Evolutionary conservation across 1,284 basidiomycete genomes (phyloP).

Genomic region (Athelia sp.): DNA sequence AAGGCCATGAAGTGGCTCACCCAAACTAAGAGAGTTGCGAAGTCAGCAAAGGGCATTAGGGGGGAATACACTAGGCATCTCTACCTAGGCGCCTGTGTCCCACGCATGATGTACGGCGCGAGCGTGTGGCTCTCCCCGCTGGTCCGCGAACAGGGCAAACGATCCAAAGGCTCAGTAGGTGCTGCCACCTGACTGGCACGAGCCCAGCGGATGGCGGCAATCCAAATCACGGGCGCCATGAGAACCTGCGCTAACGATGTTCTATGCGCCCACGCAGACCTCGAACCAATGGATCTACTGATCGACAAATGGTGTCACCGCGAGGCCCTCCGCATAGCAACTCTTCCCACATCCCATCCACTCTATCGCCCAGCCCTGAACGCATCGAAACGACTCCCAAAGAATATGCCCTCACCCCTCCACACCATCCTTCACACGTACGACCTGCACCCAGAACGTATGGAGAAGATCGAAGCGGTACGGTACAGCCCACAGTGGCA

Average conservation of each 20-base stretch:
- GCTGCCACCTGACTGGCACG: conserved; percentile 5
- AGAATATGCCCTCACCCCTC: conserved; percentile 5
- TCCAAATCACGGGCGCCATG: conserved; percentile 17
- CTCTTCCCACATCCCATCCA: conserved; percentile 8
- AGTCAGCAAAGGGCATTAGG: neutral
- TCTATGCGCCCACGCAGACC: conserved; percentile 14
- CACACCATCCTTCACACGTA: conserved; percentile 7
- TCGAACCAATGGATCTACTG: conserved; percentile 12
- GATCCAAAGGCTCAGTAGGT: neutral
- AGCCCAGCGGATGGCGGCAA: conserved; percentile 13
- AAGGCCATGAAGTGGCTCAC: neutral
- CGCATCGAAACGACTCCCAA: neutral
- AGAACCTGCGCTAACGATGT: conserved; percentile 14
- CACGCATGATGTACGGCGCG: neutral
- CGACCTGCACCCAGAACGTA: neutral
- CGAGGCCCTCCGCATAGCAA: conserved; percentile 6
- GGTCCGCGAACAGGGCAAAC: neutral
- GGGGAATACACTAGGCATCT: neutral
- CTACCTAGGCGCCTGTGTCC: neutral
- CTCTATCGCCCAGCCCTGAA: neutral
- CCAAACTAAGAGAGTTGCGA: conserved; percentile 2
- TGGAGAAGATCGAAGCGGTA: conserved; percentile 8
- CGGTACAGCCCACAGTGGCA: conserved; percentile 1
- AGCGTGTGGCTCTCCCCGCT: neutral
- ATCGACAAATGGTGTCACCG: conserved; percentile 9